These are phyloP conservation scores for Phylloporus sp. DNA, from an alignment of 768 basidiomycete species.

Conservation along the genomic window DNA sequence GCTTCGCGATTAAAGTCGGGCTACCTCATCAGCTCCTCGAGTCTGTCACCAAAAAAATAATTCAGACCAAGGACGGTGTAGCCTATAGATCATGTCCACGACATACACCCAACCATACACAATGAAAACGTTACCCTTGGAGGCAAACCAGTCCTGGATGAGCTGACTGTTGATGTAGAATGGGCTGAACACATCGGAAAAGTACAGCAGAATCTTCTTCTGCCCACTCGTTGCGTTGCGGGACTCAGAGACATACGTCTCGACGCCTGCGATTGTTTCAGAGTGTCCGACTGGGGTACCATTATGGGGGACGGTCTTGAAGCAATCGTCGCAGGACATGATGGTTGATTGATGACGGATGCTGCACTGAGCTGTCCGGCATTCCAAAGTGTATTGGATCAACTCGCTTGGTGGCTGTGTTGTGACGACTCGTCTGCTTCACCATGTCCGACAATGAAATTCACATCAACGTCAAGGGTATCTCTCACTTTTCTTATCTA, in stretches of 20 bases:
- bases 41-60: constrained; percentile 59
- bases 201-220: constrained; percentile 51
- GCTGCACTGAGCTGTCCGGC: too few species aligned
- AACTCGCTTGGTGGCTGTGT: constrained; percentile 17
- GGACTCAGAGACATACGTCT: constrained; percentile 55
- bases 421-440: constrained; percentile 11
- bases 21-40: constrained; percentile 38
- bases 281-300: constrained; percentile 43
- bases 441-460: constrained; percentile 60
- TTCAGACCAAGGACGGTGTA: constrained; percentile 58
- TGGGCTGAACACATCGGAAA: constrained; percentile 58
- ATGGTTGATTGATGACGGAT: constrained; percentile 29
- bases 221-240: constrained; percentile 28
- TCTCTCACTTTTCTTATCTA: background rate
- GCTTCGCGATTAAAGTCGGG: constrained; percentile 35
- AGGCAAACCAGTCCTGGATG: constrained; percentile 62
- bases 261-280: constrained; percentile 35
- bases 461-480: constrained; percentile 70
- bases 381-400: too few species aligned
- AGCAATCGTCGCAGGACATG: constrained; percentile 50
- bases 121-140: constrained; percentile 40
- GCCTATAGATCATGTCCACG: constrained; percentile 32
- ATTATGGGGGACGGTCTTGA: constrained; percentile 47
- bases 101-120: background rate
- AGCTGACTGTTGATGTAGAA: constrained; percentile 56